Evolutionary conservation across 1,284 basidiomycete genomes (phyloP).

Genomic region (Trichosporon ovoides): DNA sequence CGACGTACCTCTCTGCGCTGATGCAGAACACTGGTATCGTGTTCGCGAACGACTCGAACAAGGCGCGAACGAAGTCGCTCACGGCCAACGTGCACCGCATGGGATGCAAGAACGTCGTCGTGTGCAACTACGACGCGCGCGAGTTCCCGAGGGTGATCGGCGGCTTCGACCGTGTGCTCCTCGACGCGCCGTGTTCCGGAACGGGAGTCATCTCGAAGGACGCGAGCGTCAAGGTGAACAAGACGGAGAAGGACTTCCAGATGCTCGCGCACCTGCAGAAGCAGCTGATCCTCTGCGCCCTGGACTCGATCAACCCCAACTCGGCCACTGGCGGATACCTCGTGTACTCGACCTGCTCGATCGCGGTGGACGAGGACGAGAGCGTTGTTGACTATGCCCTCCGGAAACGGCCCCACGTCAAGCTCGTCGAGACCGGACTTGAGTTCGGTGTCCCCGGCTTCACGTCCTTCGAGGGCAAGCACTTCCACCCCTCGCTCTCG

Average conservation of each 20-base stretch:
- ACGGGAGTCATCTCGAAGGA: constrained; percentile 99
- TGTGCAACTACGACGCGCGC: constrained; percentile 95
- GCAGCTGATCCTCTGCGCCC: constrained; percentile 95
- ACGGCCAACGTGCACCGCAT: constrained; percentile 94
- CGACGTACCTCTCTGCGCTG: constrained; percentile 90
- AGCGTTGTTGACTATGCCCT: constrained; percentile 98
- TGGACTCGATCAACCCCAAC: constrained; percentile 86
- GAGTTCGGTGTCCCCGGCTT: constrained; percentile 92
- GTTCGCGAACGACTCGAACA: constrained; percentile 98
- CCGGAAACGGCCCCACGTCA: constrained; percentile 89
- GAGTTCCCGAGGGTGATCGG: constrained; percentile 99
- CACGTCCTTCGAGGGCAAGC: constrained; percentile 81
- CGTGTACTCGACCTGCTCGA: constrained; percentile 98
- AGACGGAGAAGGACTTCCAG: constrained; percentile 93
- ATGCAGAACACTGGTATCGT: constrained; percentile 96
- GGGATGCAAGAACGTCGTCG: constrained; percentile 96
- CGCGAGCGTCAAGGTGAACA: constrained; percentile 93
- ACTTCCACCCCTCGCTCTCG: constrained; percentile 72
- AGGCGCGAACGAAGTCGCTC: constrained; percentile 89
- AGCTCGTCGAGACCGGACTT: constrained; percentile 87
- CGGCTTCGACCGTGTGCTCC: constrained; percentile 90
- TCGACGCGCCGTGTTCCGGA: constrained; percentile 97
- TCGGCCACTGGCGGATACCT: constrained; percentile 89
- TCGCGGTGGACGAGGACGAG: constrained; percentile 98
- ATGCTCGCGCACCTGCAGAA: constrained; percentile 96